Conservation (phyloP, 495 filamentous ascomycete species). For the Talaromyces proteolyticus region DNA sequence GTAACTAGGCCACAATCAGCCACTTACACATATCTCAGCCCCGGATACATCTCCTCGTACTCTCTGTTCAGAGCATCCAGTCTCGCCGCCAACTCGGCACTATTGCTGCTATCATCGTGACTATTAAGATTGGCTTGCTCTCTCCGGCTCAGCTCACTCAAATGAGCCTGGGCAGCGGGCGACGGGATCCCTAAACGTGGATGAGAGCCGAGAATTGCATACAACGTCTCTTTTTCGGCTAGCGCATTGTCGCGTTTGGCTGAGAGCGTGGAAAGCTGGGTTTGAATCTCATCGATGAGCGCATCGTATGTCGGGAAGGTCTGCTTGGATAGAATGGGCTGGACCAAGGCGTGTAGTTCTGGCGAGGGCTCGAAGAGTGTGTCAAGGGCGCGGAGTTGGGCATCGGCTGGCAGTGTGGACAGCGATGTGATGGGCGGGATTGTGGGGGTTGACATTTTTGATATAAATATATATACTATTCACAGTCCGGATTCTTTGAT, state of each 20-base stretch:
- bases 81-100: slow-evolving; percentile 45
- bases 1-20: too few species aligned
- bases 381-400: slow-evolving; percentile 63
- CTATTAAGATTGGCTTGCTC: slow-evolving; percentile 74
- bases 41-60: slow-evolving; percentile 80
- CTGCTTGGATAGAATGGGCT: slow-evolving; percentile 53
- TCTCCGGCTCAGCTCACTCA: slow-evolving; percentile 63
- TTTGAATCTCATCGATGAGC: slow-evolving; percentile 53
- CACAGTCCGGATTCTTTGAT: too few species aligned
- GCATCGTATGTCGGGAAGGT: slow-evolving; percentile 56
- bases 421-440: slow-evolving; percentile 50
- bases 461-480: too few species aligned
- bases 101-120: slow-evolving; percentile 15
- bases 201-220: slow-evolving; percentile 77
- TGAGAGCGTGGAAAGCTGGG: slow-evolving; percentile 48
- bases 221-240: slow-evolving; percentile 52
- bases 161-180: slow-evolving; percentile 48
- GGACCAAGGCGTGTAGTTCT: slow-evolving; percentile 64
- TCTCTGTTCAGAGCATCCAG: slow-evolving; percentile 58
- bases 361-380: slow-evolving; percentile 81
- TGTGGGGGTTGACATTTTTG: slow-evolving; percentile 6
- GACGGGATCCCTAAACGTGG: slow-evolving; percentile 69
- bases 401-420: slow-evolving; percentile 46
- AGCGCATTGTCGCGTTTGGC: slow-evolving; percentile 38
- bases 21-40: slow-evolving; percentile 79